phyloP scores from a whole-genome alignment of 208 protist genomes.

The Naegleria fowleri region DNA sequence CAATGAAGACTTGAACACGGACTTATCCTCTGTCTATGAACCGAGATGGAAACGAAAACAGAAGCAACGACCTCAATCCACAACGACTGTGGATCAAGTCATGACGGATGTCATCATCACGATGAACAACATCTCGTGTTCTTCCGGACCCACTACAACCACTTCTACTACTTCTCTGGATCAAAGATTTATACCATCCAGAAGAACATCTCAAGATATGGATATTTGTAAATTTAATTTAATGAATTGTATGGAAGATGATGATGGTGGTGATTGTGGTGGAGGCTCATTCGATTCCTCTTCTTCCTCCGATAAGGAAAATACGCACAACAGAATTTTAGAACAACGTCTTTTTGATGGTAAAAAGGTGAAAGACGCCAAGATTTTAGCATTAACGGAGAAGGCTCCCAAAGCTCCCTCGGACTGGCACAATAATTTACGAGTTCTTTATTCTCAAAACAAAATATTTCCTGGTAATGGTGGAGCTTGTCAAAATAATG shows the following conservation, averaged over 20 bases:
- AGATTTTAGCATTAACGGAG: constrained; percentile 66
- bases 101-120: background rate
- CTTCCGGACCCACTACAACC: constrained; percentile 54
- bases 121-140: constrained; percentile 34
- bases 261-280: background rate
- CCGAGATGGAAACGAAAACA: constrained; percentile 25
- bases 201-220: background rate
- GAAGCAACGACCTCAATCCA: background rate
- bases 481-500: background rate
- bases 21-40: background rate
- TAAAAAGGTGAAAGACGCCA: constrained; percentile 37
- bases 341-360: constrained; percentile 21
- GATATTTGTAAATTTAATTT: constrained; percentile 46
- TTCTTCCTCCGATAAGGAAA: constrained; percentile 30
- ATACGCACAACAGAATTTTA: background rate
- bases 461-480: constrained; percentile 31
- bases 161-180: constrained; percentile 40
- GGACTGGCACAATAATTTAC: constrained; percentile 50
- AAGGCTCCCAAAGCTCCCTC: constrained; percentile 58
- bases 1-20: background rate
- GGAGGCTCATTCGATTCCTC: background rate
- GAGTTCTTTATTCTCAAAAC: constrained; percentile 65
- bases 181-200: background rate
- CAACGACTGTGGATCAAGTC: constrained; percentile 24
- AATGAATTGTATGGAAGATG: constrained; percentile 25